Evolutionary conservation across 1,284 basidiomycete genomes (phyloP).

Genomic region (Coniophora puteana): DNA sequence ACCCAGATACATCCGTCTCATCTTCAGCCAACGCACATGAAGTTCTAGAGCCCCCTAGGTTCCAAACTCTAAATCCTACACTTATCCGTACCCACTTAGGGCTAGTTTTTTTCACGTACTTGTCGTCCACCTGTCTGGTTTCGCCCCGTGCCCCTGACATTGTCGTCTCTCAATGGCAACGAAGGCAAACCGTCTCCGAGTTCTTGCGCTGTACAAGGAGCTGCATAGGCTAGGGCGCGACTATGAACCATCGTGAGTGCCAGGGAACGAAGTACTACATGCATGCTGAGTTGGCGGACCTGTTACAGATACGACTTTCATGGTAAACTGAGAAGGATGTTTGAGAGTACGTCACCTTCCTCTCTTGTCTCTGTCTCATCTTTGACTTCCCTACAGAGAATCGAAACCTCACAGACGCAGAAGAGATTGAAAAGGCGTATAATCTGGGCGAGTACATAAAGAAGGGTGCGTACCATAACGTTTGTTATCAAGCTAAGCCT

Average conservation of each 20-base stretch:
- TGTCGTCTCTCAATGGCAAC: constrained; percentile 30
- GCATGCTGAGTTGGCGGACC: constrained; percentile 1
- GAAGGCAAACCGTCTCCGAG: constrained; percentile 47
- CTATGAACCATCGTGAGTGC: constrained; percentile 69
- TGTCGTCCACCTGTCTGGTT: no score
- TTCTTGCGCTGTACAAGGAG: constrained; percentile 72
- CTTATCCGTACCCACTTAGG: no score
- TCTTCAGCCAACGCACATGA: no score
- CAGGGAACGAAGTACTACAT: constrained; percentile 12
- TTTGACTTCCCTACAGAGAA: constrained; percentile 53
- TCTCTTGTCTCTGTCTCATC: not conserved
- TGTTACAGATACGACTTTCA: constrained; percentile 68
- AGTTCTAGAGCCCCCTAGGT: no score
- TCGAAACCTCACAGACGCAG: constrained; percentile 59
- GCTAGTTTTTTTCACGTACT: no score
- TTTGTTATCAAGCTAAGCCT: not conserved
- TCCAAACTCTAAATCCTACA: no score
- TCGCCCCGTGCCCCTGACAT: no score
- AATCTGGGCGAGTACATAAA: constrained; percentile 85
- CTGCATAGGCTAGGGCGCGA: constrained; percentile 73
- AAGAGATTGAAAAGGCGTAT: constrained; percentile 77
- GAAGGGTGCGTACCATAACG: constrained; percentile 59
- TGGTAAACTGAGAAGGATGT: constrained; percentile 62
- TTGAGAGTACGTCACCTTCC: constrained; percentile 50
- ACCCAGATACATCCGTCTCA: no score